Evolutionary conservation across 106 monocot species (phyloP), one percentile per base, ranked within the genome.

Genomic region (Posidonia australis): DNA sequence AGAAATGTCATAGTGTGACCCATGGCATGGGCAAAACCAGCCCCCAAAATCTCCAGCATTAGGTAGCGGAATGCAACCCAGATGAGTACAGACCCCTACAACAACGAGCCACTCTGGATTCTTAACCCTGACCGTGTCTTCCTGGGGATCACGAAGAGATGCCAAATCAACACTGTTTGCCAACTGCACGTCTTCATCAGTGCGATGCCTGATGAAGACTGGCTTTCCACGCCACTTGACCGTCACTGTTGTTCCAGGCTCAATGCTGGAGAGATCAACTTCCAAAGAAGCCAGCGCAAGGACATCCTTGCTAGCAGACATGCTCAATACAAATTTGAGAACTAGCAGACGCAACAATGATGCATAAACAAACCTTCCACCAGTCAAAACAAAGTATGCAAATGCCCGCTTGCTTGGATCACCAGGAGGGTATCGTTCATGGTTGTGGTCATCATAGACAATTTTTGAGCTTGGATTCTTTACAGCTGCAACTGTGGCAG

Each of bases 141-240:
- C 79, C 78, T 92, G 80, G 0, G 87, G 87, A 36, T 92, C 82
- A 10, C 87, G 74, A 23, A 92, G 79, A 1, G 78, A 73, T 26
- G 59, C 51, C 41, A 92, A 26, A 22, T 92, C 80, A 13, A 88
- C 84, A 22, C 66, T 82, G 43, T 92, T 92, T 0, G 87, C 92
- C 41, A 80, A 61, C 31, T 85, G 78, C 9, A 92, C 80, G 44
- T 88, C 80, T 0, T 84, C 78, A 10, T 84, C 82, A 0, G 87
- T 92, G 13, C 84, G 27, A 20, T 67, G 81, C 58, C 84, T 73
- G 52, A 92, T 85, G 71, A 92, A 92, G 10, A 92, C 87, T 1
- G 92, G 92, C 76, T 92, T 92, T 12, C 92, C 92, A 25, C 84
- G 84, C 87, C 92, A 87, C 68, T 92, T 92, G 17, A 92, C 87